Evolutionary conservation across 2,329 filamentous ascomycete species (phyloP), one percentile per base, ranked within the genome.

Genomic region (Fusarium sp.): DNA sequence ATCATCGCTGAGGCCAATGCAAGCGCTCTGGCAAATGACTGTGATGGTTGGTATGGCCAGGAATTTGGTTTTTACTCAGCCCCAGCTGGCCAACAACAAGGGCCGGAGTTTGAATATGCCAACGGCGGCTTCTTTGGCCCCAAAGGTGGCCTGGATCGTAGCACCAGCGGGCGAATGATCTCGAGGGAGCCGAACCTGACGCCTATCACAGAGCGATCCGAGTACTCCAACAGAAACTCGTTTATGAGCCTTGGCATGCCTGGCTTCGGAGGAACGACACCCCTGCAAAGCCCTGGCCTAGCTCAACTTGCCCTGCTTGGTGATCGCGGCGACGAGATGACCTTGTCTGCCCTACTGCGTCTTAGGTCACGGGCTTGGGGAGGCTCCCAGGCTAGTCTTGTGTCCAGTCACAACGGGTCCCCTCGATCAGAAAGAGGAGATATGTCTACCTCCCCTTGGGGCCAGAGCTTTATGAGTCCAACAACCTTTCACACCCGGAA

Each of bases 1-100:
- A 96, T 98, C 72, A 97, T 99, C 63, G 95, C 94, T 0, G 96
- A 94, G 60, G 96, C 96, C 7, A 99, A 99, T 72, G 94, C 95
- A 1, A 94, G 96, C 77, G 96, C 92, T 2, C 84, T 99, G 9
- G 95, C 96, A 45, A 94, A 93, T 71, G 96, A 99, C 75, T 91
- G 91, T 8, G 95, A 97, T 68, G 95, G 93, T 1, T 97, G 96
- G 82, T 99, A 99, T 75, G 96, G 96, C 0, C 91, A 94, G 71
- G 96, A 99, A 77, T 99, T 99, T 75, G 94, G 94, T 1, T 99
- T 99, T 78, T 99, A 97, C 77, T 93, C 94, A 2, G 83, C 84
- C 2, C 86, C 88, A 1, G 70, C 80, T 7, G 77, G 77, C 16
- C 77, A 80, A 12, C 80, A 79, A 38, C 77, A 83, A 46, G 84